Conservation (phyloP, 257 asterid genomes). For the Capsicum baccatum region DNA sequence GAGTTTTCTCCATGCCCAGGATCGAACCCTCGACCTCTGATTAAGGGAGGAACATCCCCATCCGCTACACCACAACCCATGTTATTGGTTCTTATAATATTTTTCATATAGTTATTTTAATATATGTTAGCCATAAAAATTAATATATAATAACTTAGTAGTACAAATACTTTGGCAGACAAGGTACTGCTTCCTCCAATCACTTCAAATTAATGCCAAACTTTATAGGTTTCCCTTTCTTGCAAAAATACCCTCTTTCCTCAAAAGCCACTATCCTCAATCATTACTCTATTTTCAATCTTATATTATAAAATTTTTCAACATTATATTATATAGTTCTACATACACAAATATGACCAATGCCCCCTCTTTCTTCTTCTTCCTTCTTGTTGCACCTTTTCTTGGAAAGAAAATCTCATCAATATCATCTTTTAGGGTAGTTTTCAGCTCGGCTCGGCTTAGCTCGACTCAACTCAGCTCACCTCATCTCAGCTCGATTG, state of each 20-base stretch:
- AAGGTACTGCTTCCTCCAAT: constrained; percentile 25
- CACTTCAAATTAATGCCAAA: constrained; percentile 22
- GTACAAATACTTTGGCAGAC: background rate
- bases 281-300: constrained; percentile 22
- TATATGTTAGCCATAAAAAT: background rate
- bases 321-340: background rate
- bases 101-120: background rate
- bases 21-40: no score
- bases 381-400: background rate
- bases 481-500: no score
- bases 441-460: background rate
- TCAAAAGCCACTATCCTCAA: constrained; percentile 19
- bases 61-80: no score
- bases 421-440: background rate
- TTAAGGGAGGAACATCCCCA: no score
- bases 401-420: background rate
- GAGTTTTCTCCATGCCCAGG: no score
- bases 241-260: constrained; percentile 27
- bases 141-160: background rate
- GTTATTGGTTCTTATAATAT: background rate
- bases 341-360: background rate
- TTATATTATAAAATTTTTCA: no score
- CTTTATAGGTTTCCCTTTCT: constrained; percentile 25
- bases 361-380: background rate
- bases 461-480: background rate